Base-by-base conservation (phyloP, 164 flowering plant genomes). In the Vitis rupestris region DNA sequence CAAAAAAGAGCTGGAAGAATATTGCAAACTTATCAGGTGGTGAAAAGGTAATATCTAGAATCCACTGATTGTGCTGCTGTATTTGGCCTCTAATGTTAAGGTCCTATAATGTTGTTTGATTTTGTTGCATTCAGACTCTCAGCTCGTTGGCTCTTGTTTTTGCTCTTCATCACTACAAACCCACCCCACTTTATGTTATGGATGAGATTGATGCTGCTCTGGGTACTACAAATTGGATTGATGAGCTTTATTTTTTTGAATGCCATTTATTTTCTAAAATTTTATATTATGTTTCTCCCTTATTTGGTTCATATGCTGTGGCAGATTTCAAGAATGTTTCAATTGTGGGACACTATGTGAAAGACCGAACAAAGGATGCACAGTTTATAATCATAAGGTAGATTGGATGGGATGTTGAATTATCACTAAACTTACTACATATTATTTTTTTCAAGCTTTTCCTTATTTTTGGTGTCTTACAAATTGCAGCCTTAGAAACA, bases 131-230 rank as follows among this genome's bases (percentile, higher is more conserved):
- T 61, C 94, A 96, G 99, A 96, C 98, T n/a, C 91, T 96, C 44
- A 96, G 99, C 77, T 96, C 99, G 16, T 68, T 96, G 59, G 99
- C 99, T 66, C 91, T 96, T 57, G 95, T 96, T 60, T 96, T 96
- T 75, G 99, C 99, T 8, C 93, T 96, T 57, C 99, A 96, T 74
- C 99, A 96, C 76, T 96, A 96, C 91, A 96, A 93, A 74, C 98
- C 99, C 9, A 96, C 99, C 29, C 98, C 99, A 19, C 97, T 96
- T 13, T 96, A 96, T 75, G 99, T 96, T 6, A 96, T 96, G 99
- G 99, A 96, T 67, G 99, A 96, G 79, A 96, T 93, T 47, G 99
- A 96, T 82, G 99, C 99, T 78, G 99, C 99, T 69, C 74, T 96
- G 17, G 99, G 99, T 96, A 89, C 31, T 48, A 63, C 9, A 8